Base-by-base conservation (phyloP, 176 grass and related monocot genomes). In the Musa itinerans region DNA sequence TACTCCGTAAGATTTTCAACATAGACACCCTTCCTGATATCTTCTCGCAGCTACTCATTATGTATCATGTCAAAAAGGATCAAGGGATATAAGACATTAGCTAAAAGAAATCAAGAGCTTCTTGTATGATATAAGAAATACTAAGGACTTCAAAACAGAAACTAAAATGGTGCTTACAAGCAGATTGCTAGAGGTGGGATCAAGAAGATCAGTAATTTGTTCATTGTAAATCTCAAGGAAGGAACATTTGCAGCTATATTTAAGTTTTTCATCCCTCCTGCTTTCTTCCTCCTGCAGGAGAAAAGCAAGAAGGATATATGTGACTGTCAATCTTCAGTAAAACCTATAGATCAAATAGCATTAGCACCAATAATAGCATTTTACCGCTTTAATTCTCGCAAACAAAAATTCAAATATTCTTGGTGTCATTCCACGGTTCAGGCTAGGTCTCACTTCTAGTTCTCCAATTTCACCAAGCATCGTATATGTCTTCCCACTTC, bases 221-320 rank as follows among this genome's bases (percentile, higher is more conserved):
- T 98, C 95, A 64, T 98, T 98, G 83, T 98, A 98, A 81, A 98
- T 98, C 83, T 98, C 90, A 14, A 98, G 78, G 70, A 98, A 98
- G 53, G 90, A 98, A 84, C 95, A 98, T 51, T 91, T 98, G 86
- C 95, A 98, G 63, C 82, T 94, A 71, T 98, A 98, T 34, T 80
- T 98, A n/a, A 98, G 88, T 48, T 91, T 98, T 79, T 98, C 95
- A 64, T 98, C 95, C 72, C 88, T 98, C 57, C 95, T 87, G 78
- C 90, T 94, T 82, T 98, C 95, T 82, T 98, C 95, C 76, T 98
- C 95, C 95, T 98, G 59, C 24, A 75, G 10, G 27, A 56, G 16
- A 15, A 11, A 58, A 69, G 50, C 54, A 61, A 61, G 6, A 34
- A 75, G 23, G 10, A n/a, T 21, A 24, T 15, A 63, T 48, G 21